A percentile compares a stretch with the other conserved stretches of the same genome.
Evolutionary conservation across 805 yeast genomes (phyloP).

Genomic region (Citeromyces matritensis): DNA sequence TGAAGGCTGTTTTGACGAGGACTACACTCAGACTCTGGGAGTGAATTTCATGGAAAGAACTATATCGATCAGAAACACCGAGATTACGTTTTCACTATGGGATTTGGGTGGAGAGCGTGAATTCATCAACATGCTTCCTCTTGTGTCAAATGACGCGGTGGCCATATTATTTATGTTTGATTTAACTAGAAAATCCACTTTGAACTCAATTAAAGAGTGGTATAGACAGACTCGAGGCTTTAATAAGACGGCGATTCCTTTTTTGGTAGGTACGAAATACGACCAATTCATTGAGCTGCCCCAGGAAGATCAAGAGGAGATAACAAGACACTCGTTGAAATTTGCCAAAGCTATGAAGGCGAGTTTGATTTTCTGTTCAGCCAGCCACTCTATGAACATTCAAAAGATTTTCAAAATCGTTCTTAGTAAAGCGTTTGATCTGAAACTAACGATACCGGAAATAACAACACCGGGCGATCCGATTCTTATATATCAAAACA

Average conservation of each 20-base stretch:
- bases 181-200: conserved; percentile 70
- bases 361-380: conserved; percentile 72
- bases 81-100: conserved; percentile 85
- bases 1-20: conserved; percentile 86
- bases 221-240: conserved; percentile 82
- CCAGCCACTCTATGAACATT: conserved; percentile 82
- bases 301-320: conserved; percentile 67
- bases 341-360: conserved; percentile 88
- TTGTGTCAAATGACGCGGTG: conserved; percentile 85
- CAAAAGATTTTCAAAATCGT: conserved; percentile 89
- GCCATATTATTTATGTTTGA: conserved; percentile 87
- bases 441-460: conserved; percentile 73
- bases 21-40: conserved; percentile 86
- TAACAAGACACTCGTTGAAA: conserved; percentile 68
- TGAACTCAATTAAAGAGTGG: conserved; percentile 90
- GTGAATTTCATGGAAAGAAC: conserved; percentile 91
- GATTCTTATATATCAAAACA: conserved; percentile 44
- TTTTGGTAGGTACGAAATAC: conserved; percentile 86
- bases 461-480: conserved; percentile 86
- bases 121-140: conserved; percentile 87
- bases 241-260: conserved; percentile 82
- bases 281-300: conserved; percentile 74
- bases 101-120: conserved; percentile 94
- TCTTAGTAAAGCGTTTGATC: conserved; percentile 79
- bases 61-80: conserved; percentile 71